Evolutionary conservation across 805 yeast species (phyloP).

Genomic region (Suhomyces canberraensis): DNA sequence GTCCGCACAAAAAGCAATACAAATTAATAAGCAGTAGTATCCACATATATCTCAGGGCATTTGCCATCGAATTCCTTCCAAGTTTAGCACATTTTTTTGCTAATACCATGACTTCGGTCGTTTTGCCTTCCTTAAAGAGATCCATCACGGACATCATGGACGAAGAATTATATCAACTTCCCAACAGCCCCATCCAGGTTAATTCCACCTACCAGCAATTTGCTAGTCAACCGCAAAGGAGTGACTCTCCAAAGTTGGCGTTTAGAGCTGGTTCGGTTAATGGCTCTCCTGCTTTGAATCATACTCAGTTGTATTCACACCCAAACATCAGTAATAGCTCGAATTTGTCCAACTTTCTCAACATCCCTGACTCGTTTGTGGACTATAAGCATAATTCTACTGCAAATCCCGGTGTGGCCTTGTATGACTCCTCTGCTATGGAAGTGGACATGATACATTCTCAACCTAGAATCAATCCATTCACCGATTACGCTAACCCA

Average conservation of each 20-base stretch:
- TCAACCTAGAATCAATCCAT: slow-evolving; percentile 22
- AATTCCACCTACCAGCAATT: slow-evolving; percentile 1
- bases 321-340: slow-evolving; percentile 16
- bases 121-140: slow-evolving; percentile 49
- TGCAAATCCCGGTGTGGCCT: background rate
- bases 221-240: slow-evolving; percentile 7
- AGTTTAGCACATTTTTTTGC: background rate
- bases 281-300: slow-evolving; percentile 11
- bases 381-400: slow-evolving; percentile 21
- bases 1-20: slow-evolving; percentile 5
- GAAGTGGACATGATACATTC: slow-evolving; percentile 9
- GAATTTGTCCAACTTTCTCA: slow-evolving; percentile 25
- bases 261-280: slow-evolving; percentile 4
- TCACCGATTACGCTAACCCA: slow-evolving; percentile 40
- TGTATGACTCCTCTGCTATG: slow-evolving; percentile 8
- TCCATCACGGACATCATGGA: slow-evolving; percentile 58
- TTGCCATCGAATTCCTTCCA: slow-evolving; percentile 6
- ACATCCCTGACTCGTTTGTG: slow-evolving; percentile 30
- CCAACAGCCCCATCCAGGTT: slow-evolving; percentile 19
- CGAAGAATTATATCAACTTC: slow-evolving; percentile 51
- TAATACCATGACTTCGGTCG: slow-evolving; percentile 47
- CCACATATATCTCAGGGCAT: slow-evolving; percentile 5
- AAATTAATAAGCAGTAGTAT: slow-evolving; percentile 8
- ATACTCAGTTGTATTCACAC: slow-evolving; percentile 10
- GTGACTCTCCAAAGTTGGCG: slow-evolving; percentile 11